Evolutionary conservation across 73 alveolate species (phyloP).

Genomic region (Tetrahymena elliotti): DNA sequence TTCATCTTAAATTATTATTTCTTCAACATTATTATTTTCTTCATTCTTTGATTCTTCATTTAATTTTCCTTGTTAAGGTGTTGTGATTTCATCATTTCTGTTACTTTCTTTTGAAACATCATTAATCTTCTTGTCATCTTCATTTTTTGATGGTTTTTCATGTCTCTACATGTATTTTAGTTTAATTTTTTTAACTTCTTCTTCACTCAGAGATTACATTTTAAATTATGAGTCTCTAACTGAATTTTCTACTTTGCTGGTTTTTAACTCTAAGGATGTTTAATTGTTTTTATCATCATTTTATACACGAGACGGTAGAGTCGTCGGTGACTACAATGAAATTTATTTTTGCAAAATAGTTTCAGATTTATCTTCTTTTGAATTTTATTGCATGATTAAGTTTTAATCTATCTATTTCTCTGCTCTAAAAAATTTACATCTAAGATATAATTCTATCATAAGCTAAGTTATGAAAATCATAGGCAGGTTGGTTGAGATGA

Average conservation of each 20-base stretch:
- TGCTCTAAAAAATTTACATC: neutral
- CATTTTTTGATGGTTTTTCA: neutral
- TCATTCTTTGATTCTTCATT: neutral
- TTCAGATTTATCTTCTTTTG: neutral
- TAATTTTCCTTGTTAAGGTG: neutral
- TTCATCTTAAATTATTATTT: too few relatives aligned
- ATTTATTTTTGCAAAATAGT: neutral
- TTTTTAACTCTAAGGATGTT: neutral
- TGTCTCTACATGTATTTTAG: too few relatives aligned
- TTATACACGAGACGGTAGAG: neutral
- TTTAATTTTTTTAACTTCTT: neutral
- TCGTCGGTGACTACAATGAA: neutral
- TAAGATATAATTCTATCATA: neutral
- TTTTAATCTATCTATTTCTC: neutral
- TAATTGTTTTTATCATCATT: neutral
- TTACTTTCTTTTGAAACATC: neutral
- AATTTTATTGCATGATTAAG: neutral
- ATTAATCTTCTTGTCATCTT: too few relatives aligned
- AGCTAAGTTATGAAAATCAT: neutral
- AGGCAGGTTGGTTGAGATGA: neutral
- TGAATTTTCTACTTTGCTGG: neutral
- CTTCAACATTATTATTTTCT: too few relatives aligned
- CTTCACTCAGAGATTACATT: neutral
- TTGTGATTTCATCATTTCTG: too few relatives aligned
- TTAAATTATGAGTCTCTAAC: too few relatives aligned